phyloP scores from a whole-genome alignment of 2,329 filamentous ascomycete genomes.

The Geosmithia morbida region DNA sequence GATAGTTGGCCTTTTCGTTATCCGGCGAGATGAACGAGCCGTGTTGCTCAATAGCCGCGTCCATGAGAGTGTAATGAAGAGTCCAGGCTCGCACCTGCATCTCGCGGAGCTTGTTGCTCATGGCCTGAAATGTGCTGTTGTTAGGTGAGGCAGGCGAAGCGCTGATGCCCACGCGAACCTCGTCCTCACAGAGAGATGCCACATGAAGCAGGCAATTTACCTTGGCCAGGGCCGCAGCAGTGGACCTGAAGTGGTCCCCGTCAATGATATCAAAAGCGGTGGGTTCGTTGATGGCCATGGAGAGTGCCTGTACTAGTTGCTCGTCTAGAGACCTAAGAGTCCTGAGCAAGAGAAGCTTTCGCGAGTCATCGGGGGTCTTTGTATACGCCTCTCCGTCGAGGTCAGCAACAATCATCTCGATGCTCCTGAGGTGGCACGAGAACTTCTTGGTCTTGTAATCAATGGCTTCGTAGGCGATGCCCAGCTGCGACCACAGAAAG shows the following conservation, averaged over 20 bases:
- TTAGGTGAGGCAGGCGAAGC: conserved; percentile 38
- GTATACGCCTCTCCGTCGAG: conserved; percentile 49
- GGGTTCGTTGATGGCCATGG: conserved; percentile 50
- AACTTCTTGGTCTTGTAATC: conserved; percentile 78
- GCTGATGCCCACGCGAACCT: conserved; percentile 63
- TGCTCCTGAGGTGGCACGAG: conserved; percentile 72
- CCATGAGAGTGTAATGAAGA: conserved; percentile 67
- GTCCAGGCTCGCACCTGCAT: conserved; percentile 84
- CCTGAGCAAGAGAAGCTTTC: conserved; percentile 58
- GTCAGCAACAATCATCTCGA: conserved; percentile 63
- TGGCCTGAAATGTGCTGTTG: conserved; percentile 36
- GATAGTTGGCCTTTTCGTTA: conserved; percentile 62
- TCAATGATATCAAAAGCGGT: conserved; percentile 74
- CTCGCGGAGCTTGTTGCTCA: conserved; percentile 61
- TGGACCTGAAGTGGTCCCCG: conserved; percentile 59
- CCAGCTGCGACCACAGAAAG: conserved; percentile 82
- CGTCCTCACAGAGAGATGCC: conserved; percentile 71
- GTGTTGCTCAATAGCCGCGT: conserved; percentile 58
- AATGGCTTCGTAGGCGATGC: conserved; percentile 76
- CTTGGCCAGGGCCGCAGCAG: conserved; percentile 56
- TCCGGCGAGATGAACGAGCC: conserved; percentile 50
- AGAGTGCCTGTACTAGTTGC: conserved; percentile 56
- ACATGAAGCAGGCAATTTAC: conserved; percentile 65
- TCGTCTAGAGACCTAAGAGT: conserved; percentile 71
- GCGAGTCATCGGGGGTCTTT: conserved; percentile 42